Evolutionary conservation across 163 green algal species (phyloP).

Genomic region (Chlorella variabilis): DNA sequence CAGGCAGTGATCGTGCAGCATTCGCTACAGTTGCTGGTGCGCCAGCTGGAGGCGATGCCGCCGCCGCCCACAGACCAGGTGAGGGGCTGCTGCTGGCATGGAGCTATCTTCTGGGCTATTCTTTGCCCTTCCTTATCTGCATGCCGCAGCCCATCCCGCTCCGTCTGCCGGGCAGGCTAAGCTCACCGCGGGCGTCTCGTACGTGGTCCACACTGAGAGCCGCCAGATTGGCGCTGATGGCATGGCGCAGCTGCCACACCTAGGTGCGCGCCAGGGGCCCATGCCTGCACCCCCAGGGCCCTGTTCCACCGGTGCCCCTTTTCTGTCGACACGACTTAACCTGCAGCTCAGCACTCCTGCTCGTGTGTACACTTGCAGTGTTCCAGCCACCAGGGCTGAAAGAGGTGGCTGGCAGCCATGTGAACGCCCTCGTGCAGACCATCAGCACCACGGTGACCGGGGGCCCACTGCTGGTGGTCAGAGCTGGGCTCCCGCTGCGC

Average conservation of each 20-base stretch:
- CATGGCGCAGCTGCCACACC: constrained; percentile 45
- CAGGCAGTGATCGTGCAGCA: constrained; percentile 25
- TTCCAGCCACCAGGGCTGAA: constrained; percentile 40
- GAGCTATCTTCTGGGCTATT: not conserved
- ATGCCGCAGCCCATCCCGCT: too few species aligned
- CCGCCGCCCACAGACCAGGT: constrained; percentile 9
- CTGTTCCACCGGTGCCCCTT: too few species aligned
- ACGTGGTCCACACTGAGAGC: constrained; percentile 53
- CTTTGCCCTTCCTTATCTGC: too few species aligned
- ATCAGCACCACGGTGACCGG: not conserved
- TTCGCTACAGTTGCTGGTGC: constrained; percentile 15
- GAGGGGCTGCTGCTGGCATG: not conserved
- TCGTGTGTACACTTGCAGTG: not conserved
- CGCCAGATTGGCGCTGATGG: constrained; percentile 31
- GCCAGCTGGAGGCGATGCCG: not conserved
- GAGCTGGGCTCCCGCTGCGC: not conserved
- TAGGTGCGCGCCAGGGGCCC: constrained; percentile 1
- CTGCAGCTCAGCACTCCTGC: not conserved
- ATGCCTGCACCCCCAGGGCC: too few species aligned
- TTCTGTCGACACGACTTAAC: too few species aligned
- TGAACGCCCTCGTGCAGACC: not conserved
- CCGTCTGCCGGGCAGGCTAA: too few species aligned
- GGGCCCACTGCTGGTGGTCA: too few species aligned
- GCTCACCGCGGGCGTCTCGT: constrained; percentile 49
- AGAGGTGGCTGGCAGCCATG: not conserved